phyloP scores from a whole-genome alignment of 2,329 filamentous ascomycete genomes.

The Didymellaceae sp. region DNA sequence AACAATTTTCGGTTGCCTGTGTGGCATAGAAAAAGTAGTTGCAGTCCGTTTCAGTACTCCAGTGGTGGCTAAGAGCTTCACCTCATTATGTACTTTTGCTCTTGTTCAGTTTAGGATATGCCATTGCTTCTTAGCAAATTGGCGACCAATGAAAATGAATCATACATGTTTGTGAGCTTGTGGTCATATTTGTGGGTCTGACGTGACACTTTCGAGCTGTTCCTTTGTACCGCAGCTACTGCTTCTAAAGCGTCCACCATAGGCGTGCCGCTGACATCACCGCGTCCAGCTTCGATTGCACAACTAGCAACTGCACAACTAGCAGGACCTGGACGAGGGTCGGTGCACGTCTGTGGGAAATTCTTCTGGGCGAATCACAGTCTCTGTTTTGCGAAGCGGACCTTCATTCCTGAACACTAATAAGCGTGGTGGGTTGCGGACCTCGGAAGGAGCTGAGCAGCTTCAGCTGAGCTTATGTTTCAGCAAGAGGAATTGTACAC shows the following conservation, averaged over 20 bases:
- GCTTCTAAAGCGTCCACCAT: not conserved
- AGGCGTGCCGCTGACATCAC: not conserved
- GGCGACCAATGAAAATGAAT: conserved; percentile 6
- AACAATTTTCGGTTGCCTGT: conserved; percentile 6
- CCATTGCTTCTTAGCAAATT: not conserved
- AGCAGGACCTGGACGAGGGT: too few relatives aligned
- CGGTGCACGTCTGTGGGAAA: not conserved
- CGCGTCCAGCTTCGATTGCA: too few relatives aligned
- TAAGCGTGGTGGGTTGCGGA: not conserved
- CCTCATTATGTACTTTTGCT: conserved; percentile 13
- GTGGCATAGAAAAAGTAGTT: conserved; percentile 11
- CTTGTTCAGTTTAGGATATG: conserved; percentile 9
- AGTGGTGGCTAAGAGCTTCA: conserved; percentile 7
- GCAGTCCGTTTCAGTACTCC: conserved; percentile 11
- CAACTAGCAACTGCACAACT: too few relatives aligned
- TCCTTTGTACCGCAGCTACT: too few relatives aligned
- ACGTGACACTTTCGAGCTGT: not conserved
- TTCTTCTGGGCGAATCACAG: not conserved
- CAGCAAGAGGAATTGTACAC: conserved; percentile 6
- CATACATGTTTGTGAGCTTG: not conserved
- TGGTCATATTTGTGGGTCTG: not conserved
- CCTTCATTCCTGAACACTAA: not conserved
- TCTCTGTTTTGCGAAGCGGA: not conserved
- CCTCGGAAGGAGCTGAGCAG: not conserved
- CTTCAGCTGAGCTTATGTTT: conserved; percentile 4